Conservation (phyloP, 1,284 basidiomycete species). For the Mrakiaceae sp. region DNA sequence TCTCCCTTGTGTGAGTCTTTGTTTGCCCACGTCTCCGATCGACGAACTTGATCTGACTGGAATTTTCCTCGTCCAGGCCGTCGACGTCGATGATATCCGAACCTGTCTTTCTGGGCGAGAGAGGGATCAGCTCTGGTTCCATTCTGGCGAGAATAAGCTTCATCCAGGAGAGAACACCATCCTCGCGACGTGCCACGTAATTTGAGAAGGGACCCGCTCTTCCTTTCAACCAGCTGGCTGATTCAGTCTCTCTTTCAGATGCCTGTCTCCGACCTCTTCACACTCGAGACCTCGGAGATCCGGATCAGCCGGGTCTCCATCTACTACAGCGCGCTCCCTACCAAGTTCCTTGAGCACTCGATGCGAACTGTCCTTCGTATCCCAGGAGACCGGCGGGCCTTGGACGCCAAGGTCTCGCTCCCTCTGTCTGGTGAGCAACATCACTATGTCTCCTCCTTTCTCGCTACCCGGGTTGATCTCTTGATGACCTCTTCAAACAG, state of each 20-base stretch:
- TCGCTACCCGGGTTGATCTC: neutral
- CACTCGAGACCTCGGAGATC: constrained; percentile 9
- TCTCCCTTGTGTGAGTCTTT: constrained; percentile 23
- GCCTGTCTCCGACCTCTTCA: constrained; percentile 19
- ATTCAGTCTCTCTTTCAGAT: constrained; percentile 9
- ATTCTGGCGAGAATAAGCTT: constrained; percentile 19
- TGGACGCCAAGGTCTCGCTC: constrained; percentile 6
- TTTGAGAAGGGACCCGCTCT: too few species aligned
- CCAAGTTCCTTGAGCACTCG: neutral
- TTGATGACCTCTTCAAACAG: neutral
- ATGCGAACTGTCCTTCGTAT: constrained; percentile 6
- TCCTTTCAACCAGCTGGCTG: too few species aligned
- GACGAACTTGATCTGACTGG: neutral
- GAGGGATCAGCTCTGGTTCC: constrained; percentile 25
- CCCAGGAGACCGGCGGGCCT: neutral
- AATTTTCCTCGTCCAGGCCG: constrained; percentile 13
- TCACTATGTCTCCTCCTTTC: neutral
- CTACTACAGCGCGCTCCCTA: constrained; percentile 7
- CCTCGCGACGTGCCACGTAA: too few species aligned
- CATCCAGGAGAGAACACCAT: constrained; percentile 27
- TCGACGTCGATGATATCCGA: constrained; percentile 23
- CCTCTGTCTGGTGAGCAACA: neutral
- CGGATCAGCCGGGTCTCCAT: constrained; percentile 8
- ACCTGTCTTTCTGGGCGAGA: constrained; percentile 24
- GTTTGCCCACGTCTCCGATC: neutral